Evolutionary conservation across 2,329 filamentous ascomycete species (phyloP).

Genomic region (Cladophialophora yegresii): DNA sequence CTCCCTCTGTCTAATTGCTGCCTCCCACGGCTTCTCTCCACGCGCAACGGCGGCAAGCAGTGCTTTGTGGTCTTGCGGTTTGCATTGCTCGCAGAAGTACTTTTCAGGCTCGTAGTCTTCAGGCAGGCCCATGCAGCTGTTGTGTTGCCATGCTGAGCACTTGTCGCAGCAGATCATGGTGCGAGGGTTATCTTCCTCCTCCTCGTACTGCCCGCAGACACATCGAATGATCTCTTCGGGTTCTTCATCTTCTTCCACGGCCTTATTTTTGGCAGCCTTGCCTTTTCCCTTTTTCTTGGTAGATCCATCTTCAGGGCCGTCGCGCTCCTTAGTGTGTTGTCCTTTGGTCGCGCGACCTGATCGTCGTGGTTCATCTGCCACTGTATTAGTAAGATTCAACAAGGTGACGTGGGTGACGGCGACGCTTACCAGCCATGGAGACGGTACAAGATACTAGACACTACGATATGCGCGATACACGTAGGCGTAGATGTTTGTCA

Average conservation of each 20-base stretch:
- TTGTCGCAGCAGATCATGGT: conserved; percentile 95
- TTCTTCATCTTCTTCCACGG: conserved; percentile 53
- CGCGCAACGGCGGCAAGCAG: conserved; percentile 74
- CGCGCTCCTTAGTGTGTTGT: conserved; percentile 86
- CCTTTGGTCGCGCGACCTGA: conserved; percentile 96
- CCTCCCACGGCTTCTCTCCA: conserved; percentile 87
- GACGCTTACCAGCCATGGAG: conserved; percentile 64
- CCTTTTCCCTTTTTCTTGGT: conserved; percentile 51
- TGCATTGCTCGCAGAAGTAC: conserved; percentile 92
- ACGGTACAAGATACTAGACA: conserved; percentile 29
- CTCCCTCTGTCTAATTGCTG: conserved; percentile 63
- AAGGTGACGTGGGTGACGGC: conserved; percentile 37
- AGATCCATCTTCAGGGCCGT: conserved; percentile 64
- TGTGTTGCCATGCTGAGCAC: conserved; percentile 95
- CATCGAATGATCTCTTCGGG: conserved; percentile 82
- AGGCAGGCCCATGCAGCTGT: conserved; percentile 87
- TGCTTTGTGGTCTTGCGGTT: conserved; percentile 77
- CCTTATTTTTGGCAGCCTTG: conserved; percentile 50
- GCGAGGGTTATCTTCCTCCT: conserved; percentile 81
- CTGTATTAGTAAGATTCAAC: conserved; percentile 17
- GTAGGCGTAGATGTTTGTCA: conserved; percentile 24
- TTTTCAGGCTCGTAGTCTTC: conserved; percentile 73
- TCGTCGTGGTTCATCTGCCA: conserved; percentile 77
- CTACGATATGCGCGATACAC: conserved; percentile 29
- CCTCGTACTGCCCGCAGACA: conserved; percentile 84